Evolutionary conservation across 2,329 filamentous ascomycete genomes (phyloP).

Genomic region (Nigrospora oryzae): DNA sequence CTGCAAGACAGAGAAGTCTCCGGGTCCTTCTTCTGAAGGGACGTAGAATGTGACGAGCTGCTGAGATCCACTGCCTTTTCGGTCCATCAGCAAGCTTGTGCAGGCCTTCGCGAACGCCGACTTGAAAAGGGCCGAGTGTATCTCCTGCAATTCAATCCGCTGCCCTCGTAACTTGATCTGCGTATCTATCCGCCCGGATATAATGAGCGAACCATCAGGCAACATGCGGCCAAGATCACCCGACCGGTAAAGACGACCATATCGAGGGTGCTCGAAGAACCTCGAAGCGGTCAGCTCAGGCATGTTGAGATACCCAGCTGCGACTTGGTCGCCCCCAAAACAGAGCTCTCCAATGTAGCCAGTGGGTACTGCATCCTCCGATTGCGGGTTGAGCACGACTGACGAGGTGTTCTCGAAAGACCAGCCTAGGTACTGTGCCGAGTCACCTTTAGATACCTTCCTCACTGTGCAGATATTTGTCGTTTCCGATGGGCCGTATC

Average conservation of each 20-base stretch:
- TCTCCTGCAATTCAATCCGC: slow-evolving; percentile 69
- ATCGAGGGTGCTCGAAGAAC: slow-evolving; percentile 59
- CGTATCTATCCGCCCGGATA: slow-evolving; percentile 66
- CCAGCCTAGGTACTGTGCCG: slow-evolving; percentile 68
- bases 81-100: slow-evolving; percentile 49
- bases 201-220: slow-evolving; percentile 64
- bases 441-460: slow-evolving; percentile 46
- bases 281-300: slow-evolving; percentile 53
- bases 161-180: slow-evolving; percentile 79
- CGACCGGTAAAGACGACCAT: slow-evolving; percentile 71
- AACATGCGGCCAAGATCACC: slow-evolving; percentile 78
- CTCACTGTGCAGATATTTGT: slow-evolving; percentile 82
- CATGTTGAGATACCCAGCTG: slow-evolving; percentile 59
- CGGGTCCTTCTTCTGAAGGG: slow-evolving; percentile 18
- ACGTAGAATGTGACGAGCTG: slow-evolving; percentile 66
- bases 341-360: slow-evolving; percentile 77
- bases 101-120: slow-evolving; percentile 49
- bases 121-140: slow-evolving; percentile 53
- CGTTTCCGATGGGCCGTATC: slow-evolving; percentile 77
- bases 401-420: slow-evolving; percentile 69
- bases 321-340: slow-evolving; percentile 79
- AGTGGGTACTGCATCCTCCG: slow-evolving; percentile 48
- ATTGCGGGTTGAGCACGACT: slow-evolving; percentile 46
- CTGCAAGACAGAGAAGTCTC: slow-evolving; percentile 26
- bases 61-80: slow-evolving; percentile 27